Percentiles rank a stretch among this genome's conserved stretches.
These are phyloP conservation scores for Kwoniella europaea DNA, from an alignment of 768 basidiomycete species.

Conservation along the genomic window DNA sequence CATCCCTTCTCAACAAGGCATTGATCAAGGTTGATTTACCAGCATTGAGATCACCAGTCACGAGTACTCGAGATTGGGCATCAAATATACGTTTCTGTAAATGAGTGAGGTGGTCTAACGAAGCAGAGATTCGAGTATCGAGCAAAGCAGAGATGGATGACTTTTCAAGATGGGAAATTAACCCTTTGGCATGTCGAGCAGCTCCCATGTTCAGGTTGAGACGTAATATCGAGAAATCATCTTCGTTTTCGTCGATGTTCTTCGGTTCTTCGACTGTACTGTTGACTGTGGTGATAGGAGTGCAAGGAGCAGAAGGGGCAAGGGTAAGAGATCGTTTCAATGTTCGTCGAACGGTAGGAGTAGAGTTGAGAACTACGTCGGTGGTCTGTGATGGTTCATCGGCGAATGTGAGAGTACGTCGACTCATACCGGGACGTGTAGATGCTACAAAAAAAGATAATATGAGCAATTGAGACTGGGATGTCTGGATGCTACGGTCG, in stretches of 20 bases:
- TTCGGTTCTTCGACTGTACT: constrained; percentile 3
- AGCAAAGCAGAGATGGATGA: constrained; percentile 88
- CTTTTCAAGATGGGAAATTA: constrained; percentile 91
- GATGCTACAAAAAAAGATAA: constrained; percentile 10
- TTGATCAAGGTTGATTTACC: constrained; percentile 99
- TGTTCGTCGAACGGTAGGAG: constrained; percentile 60
- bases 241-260: constrained; percentile 61
- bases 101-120: constrained; percentile 78
- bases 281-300: constrained; percentile 14
- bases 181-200: constrained; percentile 65
- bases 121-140: constrained; percentile 77
- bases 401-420: constrained; percentile 79
- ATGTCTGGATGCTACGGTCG: not conserved
- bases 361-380: constrained; percentile 67
- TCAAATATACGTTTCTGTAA: constrained; percentile 86
- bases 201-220: constrained; percentile 91
- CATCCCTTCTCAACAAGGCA: constrained; percentile 80
- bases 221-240: constrained; percentile 82
- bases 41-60: constrained; percentile 96
- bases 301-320: constrained; percentile 32
- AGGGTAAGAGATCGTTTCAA: constrained; percentile 67
- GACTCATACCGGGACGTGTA: constrained; percentile 58
- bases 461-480: not conserved
- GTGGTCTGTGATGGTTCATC: constrained; percentile 75
- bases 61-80: constrained; percentile 91